A percentile compares a stretch with the other conserved stretches of the same genome.
Evolutionary conservation across 192 early-diverging fungal genomes (phyloP).

Genomic region (Podila verticillata): DNA sequence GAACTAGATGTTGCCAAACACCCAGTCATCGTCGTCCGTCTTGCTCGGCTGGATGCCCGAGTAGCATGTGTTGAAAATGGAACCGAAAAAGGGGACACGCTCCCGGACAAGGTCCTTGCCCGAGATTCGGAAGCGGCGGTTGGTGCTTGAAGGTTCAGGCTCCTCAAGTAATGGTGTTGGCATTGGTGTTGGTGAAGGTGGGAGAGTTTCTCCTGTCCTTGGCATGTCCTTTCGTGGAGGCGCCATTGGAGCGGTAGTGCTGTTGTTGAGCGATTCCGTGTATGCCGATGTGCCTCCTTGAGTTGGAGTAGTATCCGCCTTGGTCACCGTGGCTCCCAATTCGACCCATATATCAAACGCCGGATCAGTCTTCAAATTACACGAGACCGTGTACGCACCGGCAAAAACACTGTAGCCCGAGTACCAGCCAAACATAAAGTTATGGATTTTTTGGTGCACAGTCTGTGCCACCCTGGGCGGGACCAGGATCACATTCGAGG

Average conservation of each 20-base stretch:
- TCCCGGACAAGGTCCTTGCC: constrained; percentile 25
- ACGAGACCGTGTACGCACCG: constrained; percentile 19
- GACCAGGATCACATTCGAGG: constrained; percentile 19
- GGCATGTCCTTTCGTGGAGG: neutral
- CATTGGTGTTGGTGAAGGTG: neutral
- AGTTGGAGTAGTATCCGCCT: neutral
- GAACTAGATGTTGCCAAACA: constrained; percentile 30
- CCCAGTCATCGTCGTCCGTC: constrained; percentile 21
- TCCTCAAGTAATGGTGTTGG: neutral
- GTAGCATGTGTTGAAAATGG: constrained; percentile 4
- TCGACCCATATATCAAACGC: constrained; percentile 16
- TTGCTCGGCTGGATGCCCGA: constrained; percentile 23
- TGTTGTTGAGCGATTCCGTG: neutral
- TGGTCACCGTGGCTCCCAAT: neutral
- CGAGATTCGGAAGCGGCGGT: constrained; percentile 13
- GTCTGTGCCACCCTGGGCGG: constrained; percentile 7
- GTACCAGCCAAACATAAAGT: constrained; percentile 19
- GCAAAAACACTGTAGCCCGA: constrained; percentile 12
- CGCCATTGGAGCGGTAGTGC: neutral
- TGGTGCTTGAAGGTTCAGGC: neutral
- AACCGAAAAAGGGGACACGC: constrained; percentile 16
- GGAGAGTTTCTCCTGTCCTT: neutral
- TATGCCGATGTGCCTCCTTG: too few relatives aligned
- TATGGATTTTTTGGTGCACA: constrained; percentile 18
- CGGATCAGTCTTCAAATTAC: neutral